Conservation (phyloP, 1,284 basidiomycete genomes). For the Xerocomus amazonicus region DNA sequence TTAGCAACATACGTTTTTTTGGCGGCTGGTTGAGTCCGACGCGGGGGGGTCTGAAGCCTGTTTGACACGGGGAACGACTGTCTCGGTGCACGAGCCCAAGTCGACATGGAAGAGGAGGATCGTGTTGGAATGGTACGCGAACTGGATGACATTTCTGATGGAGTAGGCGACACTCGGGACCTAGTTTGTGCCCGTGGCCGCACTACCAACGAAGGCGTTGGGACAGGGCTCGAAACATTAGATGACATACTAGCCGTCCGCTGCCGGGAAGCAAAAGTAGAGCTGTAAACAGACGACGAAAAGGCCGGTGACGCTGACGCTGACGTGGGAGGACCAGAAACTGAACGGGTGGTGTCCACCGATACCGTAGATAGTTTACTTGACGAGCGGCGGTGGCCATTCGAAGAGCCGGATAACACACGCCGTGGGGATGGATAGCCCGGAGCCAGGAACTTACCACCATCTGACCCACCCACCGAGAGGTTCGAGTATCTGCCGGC, state of each 20-base stretch:
- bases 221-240: constrained; percentile 34
- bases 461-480: constrained; percentile 39
- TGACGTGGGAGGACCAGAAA: constrained; percentile 35
- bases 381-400: constrained; percentile 35
- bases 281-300: constrained; percentile 46
- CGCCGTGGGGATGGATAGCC: constrained; percentile 43
- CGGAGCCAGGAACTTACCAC: constrained; percentile 48
- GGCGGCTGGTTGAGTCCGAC: constrained; percentile 34
- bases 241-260: constrained; percentile 63
- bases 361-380: constrained; percentile 31
- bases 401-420: constrained; percentile 45
- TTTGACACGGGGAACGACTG: constrained; percentile 47
- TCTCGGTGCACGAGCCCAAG: constrained; percentile 68
- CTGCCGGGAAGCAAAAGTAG: constrained; percentile 79
- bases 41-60: constrained; percentile 44
- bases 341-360: constrained; percentile 28
- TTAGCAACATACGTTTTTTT: constrained; percentile 79
- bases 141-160: constrained; percentile 48
- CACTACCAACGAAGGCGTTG: constrained; percentile 34
- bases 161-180: constrained; percentile 53
- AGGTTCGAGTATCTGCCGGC: constrained; percentile 46
- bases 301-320: constrained; percentile 25
- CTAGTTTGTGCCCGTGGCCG: constrained; percentile 43
- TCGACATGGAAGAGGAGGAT: constrained; percentile 47
- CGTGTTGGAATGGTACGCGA: constrained; percentile 43